phyloP scores from a whole-genome alignment of 192 early-diverging fungal genomes.

The Rhizophagus sp. region DNA sequence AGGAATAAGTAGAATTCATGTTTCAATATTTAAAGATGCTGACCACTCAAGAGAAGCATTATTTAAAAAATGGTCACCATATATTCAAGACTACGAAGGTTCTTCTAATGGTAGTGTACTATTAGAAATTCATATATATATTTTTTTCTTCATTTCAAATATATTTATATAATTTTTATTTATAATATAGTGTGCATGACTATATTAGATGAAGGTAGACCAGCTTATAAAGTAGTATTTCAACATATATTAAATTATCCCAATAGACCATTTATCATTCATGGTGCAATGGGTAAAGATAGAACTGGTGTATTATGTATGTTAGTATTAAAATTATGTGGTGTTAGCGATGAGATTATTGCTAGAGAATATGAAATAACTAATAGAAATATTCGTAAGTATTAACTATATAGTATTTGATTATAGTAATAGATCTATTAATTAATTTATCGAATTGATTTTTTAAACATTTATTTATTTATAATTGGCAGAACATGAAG shows the following conservation, averaged over 20 bases:
- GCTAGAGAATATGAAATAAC: constrained; percentile 65
- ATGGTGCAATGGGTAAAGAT: constrained; percentile 72
- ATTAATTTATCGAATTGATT: background rate
- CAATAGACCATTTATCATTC: constrained; percentile 52
- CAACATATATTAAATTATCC: constrained; percentile 47
- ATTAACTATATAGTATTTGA: background rate
- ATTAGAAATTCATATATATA: background rate
- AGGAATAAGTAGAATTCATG: constrained; percentile 6
- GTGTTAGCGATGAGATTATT: constrained; percentile 67
- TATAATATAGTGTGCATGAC: constrained; percentile 38
- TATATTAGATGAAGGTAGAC: constrained; percentile 47
- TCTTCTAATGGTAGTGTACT: background rate
- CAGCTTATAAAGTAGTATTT: constrained; percentile 46
- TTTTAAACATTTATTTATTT: background rate
- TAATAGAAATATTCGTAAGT: background rate
- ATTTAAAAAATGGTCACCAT: background rate
- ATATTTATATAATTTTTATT: background rate
- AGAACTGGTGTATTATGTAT: constrained; percentile 64
- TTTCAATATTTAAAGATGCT: constrained; percentile 56
- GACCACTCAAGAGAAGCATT: constrained; percentile 46
- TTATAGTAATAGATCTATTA: background rate
- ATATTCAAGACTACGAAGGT: background rate
- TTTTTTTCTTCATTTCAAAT: background rate
- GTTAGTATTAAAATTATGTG: constrained; percentile 58
- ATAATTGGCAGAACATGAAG: background rate